Evolutionary conservation across 768 basidiomycete genomes (phyloP).

Genomic region (Lentinula sp.): DNA sequence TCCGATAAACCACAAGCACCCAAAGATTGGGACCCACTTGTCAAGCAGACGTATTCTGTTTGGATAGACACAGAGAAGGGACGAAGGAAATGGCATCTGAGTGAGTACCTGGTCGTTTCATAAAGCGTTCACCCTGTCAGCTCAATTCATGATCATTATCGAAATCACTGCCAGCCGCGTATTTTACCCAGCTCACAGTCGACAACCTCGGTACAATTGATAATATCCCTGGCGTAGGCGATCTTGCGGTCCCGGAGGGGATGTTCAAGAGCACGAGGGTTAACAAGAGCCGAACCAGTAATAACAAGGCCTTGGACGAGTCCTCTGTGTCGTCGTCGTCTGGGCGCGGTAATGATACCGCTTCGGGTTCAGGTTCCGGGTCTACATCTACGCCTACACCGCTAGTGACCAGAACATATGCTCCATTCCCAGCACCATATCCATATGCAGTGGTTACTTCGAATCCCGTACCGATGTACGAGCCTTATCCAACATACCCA

Average conservation of each 20-base stretch:
- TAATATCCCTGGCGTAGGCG: slow-evolving; percentile 51
- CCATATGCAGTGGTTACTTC: slow-evolving; percentile 10
- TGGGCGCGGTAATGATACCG: neutral
- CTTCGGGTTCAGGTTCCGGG: neutral
- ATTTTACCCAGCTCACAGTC: slow-evolving; percentile 74
- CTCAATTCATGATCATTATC: slow-evolving; percentile 4
- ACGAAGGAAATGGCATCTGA: slow-evolving; percentile 77
- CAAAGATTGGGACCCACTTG: slow-evolving; percentile 60
- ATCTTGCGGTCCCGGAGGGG: slow-evolving; percentile 60
- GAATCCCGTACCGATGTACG: slow-evolving; percentile 33
- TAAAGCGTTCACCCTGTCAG: neutral
- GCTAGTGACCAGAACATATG: slow-evolving; percentile 27
- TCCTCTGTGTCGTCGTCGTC: slow-evolving; percentile 14
- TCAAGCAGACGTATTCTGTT: slow-evolving; percentile 83
- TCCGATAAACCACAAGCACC: slow-evolving; percentile 43
- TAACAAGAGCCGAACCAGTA: slow-evolving; percentile 33
- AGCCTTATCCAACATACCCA: slow-evolving; percentile 32
- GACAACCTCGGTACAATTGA: slow-evolving; percentile 70
- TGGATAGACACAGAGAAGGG: slow-evolving; percentile 64
- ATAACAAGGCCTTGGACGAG: slow-evolving; percentile 32
- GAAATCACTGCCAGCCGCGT: slow-evolving; percentile 51
- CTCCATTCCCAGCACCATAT: slow-evolving; percentile 31
- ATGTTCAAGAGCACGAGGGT: slow-evolving; percentile 65
- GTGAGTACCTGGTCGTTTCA: slow-evolving; percentile 37
- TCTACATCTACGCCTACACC: neutral